Conservation (phyloP, 768 basidiomycete genomes). For the Thelephora ganbajun region DNA sequence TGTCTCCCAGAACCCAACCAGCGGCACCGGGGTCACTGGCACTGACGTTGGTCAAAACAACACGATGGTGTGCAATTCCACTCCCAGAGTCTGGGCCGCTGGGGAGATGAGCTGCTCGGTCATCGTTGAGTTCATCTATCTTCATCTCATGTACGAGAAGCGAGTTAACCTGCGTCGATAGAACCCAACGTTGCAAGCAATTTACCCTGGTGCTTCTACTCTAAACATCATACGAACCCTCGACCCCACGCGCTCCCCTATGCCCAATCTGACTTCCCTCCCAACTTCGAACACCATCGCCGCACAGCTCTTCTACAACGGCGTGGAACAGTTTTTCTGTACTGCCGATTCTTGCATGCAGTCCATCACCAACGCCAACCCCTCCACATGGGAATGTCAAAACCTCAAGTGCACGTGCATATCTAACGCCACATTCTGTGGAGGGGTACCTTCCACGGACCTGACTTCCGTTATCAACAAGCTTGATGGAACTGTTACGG, state of each 20-base stretch:
- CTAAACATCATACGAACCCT: conserved; percentile 73
- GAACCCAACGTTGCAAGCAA: conserved; percentile 73
- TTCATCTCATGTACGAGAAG: not conserved
- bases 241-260: conserved; percentile 52
- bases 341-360: conserved; percentile 59
- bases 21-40: conserved; percentile 13
- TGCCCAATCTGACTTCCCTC: conserved; percentile 47
- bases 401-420: conserved; percentile 67
- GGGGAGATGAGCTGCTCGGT: conserved; percentile 81
- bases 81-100: conserved; percentile 59
- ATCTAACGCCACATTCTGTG: conserved; percentile 61
- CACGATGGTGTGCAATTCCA: conserved; percentile 61
- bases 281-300: conserved; percentile 38
- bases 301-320: conserved; percentile 66
- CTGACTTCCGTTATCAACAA: conserved; percentile 50
- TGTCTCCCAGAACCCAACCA: conserved; percentile 22
- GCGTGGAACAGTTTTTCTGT: conserved; percentile 85
- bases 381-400: conserved; percentile 55
- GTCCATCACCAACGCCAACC: conserved; percentile 23
- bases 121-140: conserved; percentile 35
- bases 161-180: conserved; percentile 16
- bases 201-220: conserved; percentile 59
- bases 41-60: conserved; percentile 30
- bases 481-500: conserved; percentile 48
- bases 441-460: conserved; percentile 28